Evolutionary conservation across 208 protist species (phyloP), one percentile per base, ranked within the genome.

Genomic region (Crithidia fasciculata): DNA sequence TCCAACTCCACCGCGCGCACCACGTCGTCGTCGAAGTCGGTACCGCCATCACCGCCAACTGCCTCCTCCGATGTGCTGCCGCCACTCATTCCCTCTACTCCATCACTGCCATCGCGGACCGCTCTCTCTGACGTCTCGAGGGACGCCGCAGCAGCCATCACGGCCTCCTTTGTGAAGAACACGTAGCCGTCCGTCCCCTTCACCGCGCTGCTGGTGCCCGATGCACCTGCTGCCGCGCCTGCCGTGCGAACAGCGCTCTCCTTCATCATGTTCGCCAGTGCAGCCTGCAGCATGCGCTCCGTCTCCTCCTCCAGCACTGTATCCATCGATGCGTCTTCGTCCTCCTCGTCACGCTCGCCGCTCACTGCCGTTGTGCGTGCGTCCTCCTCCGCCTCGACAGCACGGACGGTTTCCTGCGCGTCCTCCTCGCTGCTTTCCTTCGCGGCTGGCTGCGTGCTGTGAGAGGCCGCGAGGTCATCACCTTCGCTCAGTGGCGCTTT

Each of bases 301-400:
- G 76, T 60, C 58, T 81, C 70, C 56, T 81, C 69, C 36, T 81
- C 69, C 5, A 74, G 44, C 59, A 79, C 61, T 2, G 59, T 62
- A 36, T 79, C 74, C 49, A 79, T 56, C 0, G 74, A 73, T 18
- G 47, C 74, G 4, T 70, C 74, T 4, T 79, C 70, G 4, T 68
- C 61, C 9, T 49, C 45, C 45, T 49, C 45, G 50, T 12, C n/a
- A 19, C 16, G 7, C 50, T 8, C 7, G 8, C 16, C 8, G 8
- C 16, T 8, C 50, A 0, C 8, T 12, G 15, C 8, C 2, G 12
- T 0, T 3, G 50, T 55, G 28, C 28, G 28, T 1, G 28, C 59
- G n/a, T 52, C 7, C 43, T 52, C 44, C 4, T 43, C 15, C 5
- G 57, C 61, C 8, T 66, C 61, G 0, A 54, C 2, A 44, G 2